These are phyloP conservation scores for Mrakia gelida DNA, from an alignment of 768 basidiomycete genomes.

Conservation along the genomic window DNA sequence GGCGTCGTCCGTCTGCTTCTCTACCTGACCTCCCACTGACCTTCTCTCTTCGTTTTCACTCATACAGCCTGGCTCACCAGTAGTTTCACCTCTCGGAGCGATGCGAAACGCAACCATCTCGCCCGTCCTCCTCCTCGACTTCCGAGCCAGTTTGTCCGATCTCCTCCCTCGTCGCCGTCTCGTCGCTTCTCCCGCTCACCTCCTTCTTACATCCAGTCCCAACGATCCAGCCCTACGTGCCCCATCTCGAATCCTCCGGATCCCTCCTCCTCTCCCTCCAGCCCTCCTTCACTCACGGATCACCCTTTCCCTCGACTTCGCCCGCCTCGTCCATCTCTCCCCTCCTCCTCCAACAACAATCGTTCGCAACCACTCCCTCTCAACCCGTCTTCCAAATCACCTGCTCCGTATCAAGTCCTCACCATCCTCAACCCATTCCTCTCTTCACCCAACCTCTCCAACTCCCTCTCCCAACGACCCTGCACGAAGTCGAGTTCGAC, in stretches of 20 bases:
- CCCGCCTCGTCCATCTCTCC: background rate
- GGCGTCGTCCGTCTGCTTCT: background rate
- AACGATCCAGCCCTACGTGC: background rate
- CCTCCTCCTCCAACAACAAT: background rate
- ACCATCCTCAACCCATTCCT: background rate
- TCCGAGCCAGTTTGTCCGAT: slow-evolving; percentile 19
- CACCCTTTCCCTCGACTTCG: background rate
- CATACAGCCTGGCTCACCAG: slow-evolving; percentile 16
- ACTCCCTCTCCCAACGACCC: background rate
- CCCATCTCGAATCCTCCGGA: background rate
- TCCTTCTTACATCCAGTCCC: slow-evolving; percentile 2
- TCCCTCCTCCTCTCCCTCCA: background rate
- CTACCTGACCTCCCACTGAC: background rate
- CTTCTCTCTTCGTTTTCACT: background rate
- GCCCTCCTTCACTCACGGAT: background rate
- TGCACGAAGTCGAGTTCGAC: background rate
- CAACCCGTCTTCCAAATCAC: background rate
- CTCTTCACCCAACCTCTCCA: background rate
- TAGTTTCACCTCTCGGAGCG: slow-evolving; percentile 3
- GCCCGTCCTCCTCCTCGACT: slow-evolving; percentile 14
- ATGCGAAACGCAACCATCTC: background rate
- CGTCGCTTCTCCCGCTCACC: no score
- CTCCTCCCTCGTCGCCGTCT: background rate
- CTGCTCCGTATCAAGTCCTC: background rate
- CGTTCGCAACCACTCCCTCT: background rate